Evolutionary conservation across 2,329 filamentous ascomycete species (phyloP), one percentile per base, ranked within the genome.

Genomic region (Coniochaeta sp.): DNA sequence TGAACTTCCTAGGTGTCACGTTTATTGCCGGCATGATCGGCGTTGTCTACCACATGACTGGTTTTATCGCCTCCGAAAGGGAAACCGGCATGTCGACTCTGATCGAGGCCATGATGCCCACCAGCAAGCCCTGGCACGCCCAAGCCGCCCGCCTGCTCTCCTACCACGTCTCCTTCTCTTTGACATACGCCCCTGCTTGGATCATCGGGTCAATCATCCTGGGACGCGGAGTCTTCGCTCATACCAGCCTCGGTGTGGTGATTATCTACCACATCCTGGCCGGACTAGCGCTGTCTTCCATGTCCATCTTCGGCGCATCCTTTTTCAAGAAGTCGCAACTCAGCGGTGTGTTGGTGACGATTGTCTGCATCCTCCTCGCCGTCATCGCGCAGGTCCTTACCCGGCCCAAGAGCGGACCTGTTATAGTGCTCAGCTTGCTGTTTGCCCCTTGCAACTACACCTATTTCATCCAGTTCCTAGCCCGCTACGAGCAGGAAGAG

Each of bases 381-480:
- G 87, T 96, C 58, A 73, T 96, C 20, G 85, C 90, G 0, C 91
- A 96, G 67, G 82, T 89, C 14, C 72, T 89, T 16, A 82, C 78
- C 0, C 76, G 75, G 1, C 81, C 82, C 3, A 73, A 70, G 8
- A 87, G 84, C 1, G 82, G 72, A 1, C 76, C 82, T 1, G 87
- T 92, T 3, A 77, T 79, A 6, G 71, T 89, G 3, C 73, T 95
- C 12, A 86, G 86, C 54, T 64, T 95, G 13, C 67, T 96, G 0
- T 96, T 96, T 63, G 81, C 89, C 0, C 88, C 91, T 0, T 95
- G 91, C 74, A 91, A 90, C 60, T 96, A 90, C 63, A 86, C 92
- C 13, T 91, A 85, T 65, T 94, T 92, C 63, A 77, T 84, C 51
- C 82, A 87, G 16, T 79, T 85, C 56, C 79, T 91, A 67, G 88